Percentiles rank a stretch among this genome's conserved stretches.
phyloP scores from a whole-genome alignment of 1,139 yeast genomes.

The Saccharomyces hybrid region DNA sequence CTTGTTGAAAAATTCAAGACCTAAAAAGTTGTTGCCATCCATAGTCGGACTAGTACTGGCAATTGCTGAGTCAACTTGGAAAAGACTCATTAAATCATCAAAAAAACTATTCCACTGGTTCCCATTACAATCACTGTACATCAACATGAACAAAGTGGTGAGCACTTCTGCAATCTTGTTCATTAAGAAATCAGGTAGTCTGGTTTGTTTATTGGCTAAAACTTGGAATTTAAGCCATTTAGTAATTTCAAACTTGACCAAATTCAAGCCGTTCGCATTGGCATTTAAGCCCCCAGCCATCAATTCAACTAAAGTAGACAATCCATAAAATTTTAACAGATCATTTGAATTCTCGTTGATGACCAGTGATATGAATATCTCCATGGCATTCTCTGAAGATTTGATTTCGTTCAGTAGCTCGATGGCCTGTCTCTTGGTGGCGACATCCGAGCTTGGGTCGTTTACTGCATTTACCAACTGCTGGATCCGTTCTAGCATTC shows the following conservation, averaged over 20 bases:
- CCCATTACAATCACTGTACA: conserved; percentile 42
- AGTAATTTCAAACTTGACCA: conserved; percentile 19
- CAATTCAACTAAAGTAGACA: conserved; percentile 60
- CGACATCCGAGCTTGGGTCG: conserved; percentile 63
- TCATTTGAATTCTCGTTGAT: conserved; percentile 39
- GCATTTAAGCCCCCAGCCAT: conserved; percentile 24
- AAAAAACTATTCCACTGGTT: conserved; percentile 60
- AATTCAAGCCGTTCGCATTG: background rate
- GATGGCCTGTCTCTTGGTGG: conserved; percentile 73
- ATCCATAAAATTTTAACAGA: conserved; percentile 63
- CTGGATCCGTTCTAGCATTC: conserved; percentile 78
- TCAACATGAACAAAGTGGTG: conserved; percentile 59
- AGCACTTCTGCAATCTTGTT: conserved; percentile 75
- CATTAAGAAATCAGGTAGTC: conserved; percentile 57
- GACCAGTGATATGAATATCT: conserved; percentile 61
- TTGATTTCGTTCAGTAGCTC: conserved; percentile 71
- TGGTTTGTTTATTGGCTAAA: conserved; percentile 22
- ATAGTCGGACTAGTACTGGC: conserved; percentile 18
- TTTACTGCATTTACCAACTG: conserved; percentile 91
- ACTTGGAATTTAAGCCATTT: conserved; percentile 30
- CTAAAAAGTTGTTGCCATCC: conserved; percentile 28
- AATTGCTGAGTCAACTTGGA: conserved; percentile 26
- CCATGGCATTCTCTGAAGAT: conserved; percentile 71
- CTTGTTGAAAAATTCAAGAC: conserved; percentile 71
- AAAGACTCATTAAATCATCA: conserved; percentile 48